Evolutionary conservation across 352 stramenopile genomes (phyloP), one percentile per base, ranked within the genome.

Genomic region (Phytophthora tentaculata): DNA sequence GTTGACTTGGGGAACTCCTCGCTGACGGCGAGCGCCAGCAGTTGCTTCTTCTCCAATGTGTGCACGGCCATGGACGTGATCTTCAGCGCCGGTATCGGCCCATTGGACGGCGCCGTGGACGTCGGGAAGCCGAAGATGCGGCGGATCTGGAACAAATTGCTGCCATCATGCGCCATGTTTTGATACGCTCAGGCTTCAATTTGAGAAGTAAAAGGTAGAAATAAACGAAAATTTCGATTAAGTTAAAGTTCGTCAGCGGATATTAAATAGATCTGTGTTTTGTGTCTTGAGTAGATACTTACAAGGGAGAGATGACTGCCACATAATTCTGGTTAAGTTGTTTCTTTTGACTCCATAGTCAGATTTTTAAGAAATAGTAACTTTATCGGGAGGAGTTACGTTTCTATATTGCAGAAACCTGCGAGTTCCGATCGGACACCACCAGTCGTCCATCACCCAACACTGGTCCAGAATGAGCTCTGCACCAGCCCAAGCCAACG

Each of bases 71-170:
- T 84, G 10, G 82, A 75, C 19, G 75, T 70, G 62, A 95, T 84
- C 54, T 81, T 61, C 17, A 74, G 68, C 23, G 64, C 53, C 3
- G 68, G 57, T 10, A 75, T 28, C 2, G 59, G 22, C 3, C 41
- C 43, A 62, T 66, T 35, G 5, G 55, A 45, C 6, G 20, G 9
- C 3, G 22, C 13, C 0, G 51, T 1, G 6, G 39, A 22, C 26
- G 66, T 29, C 28, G 68, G 54, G 57, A 79, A 59, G 67, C 62
- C 63, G 56, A 93, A 88, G 50, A 90, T 85, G 64, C 85, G 85
- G 17, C 69, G 84, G 70, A 95, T 91, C 71, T 82, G 74, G 75
- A 95, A 95, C 63, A 95, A 73, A 50, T 79, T 84, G 68, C 76
- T 84, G n/a, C 77, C 79, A 24, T 81, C 69, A 35, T 73, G 66